Evolutionary conservation across 139 green algal species (phyloP).

Genomic region (Chlorella ohadii): DNA sequence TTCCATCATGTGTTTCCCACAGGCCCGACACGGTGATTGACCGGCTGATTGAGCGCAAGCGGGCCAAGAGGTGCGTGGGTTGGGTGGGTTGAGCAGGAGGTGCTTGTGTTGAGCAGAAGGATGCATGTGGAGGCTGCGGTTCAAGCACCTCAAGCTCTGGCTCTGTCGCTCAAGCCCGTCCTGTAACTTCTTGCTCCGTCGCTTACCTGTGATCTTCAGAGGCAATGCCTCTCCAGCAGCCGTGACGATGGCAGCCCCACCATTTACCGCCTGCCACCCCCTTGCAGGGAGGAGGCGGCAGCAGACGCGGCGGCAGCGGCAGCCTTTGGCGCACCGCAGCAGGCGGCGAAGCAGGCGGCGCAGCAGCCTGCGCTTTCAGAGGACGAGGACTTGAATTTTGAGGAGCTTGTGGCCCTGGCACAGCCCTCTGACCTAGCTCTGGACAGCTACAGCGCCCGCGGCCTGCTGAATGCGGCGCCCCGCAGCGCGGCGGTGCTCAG

Average conservation of each 20-base stretch:
- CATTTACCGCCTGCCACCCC: too few relatives aligned
- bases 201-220: too few relatives aligned
- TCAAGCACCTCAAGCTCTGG: too few relatives aligned
- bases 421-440: constrained; percentile 9
- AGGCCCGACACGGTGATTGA: constrained; percentile 24
- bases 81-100: too few relatives aligned
- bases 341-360: not conserved
- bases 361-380: not conserved
- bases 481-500: not conserved
- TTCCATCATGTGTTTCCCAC: too few relatives aligned
- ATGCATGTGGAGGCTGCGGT: too few relatives aligned
- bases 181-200: too few relatives aligned
- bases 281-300: not conserved
- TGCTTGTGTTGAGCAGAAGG: too few relatives aligned
- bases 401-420: constrained; percentile 2
- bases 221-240: too few relatives aligned
- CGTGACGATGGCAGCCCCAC: too few relatives aligned
- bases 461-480: not conserved
- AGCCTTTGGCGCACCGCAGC: not conserved
- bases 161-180: too few relatives aligned
- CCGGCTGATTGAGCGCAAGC: constrained; percentile 16
- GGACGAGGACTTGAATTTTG: not conserved
- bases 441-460: not conserved
- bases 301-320: not conserved
- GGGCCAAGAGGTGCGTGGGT: not conserved